Percentiles rank a stretch among this genome's conserved stretches.
phyloP scores from a whole-genome alignment of 352 stramenopile genomes.

The Phytopythium helicoides region DNA sequence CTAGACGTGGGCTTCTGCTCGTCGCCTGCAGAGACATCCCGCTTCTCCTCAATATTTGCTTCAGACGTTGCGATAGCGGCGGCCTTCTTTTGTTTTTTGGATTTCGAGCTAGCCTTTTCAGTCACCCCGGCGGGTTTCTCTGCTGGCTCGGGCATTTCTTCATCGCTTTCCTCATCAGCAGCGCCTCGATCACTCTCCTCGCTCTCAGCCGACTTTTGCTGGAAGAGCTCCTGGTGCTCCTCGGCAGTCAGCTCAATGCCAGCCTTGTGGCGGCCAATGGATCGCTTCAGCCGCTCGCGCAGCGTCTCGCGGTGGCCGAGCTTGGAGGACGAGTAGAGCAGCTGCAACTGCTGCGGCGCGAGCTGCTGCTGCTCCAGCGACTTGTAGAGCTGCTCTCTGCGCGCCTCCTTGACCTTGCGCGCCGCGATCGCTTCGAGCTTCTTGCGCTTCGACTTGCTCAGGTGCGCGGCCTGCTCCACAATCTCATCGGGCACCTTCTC shows the following conservation, averaged over 20 bases:
- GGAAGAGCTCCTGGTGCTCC: constrained; percentile 56
- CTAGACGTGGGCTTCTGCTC: constrained; percentile 3
- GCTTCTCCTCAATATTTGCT: too few species aligned
- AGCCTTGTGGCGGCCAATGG: constrained; percentile 74
- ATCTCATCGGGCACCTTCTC: constrained; percentile 55
- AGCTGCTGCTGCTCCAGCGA: constrained; percentile 64
- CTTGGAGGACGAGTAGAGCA: constrained; percentile 75
- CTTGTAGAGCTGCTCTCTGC: constrained; percentile 75
- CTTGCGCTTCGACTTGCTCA: constrained; percentile 84
- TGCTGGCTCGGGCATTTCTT: constrained; percentile 12
- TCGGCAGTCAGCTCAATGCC: constrained; percentile 52
- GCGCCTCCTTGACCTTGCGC: constrained; percentile 75
- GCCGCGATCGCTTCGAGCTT: constrained; percentile 75
- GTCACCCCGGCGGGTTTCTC: constrained; percentile 20
- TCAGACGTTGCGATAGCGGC: neutral
- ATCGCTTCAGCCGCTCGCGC: constrained; percentile 71
- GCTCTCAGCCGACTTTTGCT: constrained; percentile 19
- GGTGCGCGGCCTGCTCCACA: constrained; percentile 54
- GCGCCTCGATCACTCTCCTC: constrained; percentile 8
- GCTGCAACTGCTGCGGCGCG: constrained; percentile 57
- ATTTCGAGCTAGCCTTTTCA: constrained; percentile 9
- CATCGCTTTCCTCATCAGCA: constrained; percentile 15
- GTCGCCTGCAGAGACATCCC: constrained; percentile 7
- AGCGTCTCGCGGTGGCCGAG: constrained; percentile 84
- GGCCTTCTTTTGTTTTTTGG: constrained; percentile 19